phyloP scores from a whole-genome alignment of 805 yeast genomes.

The Cyberlindnera maritima region DNA sequence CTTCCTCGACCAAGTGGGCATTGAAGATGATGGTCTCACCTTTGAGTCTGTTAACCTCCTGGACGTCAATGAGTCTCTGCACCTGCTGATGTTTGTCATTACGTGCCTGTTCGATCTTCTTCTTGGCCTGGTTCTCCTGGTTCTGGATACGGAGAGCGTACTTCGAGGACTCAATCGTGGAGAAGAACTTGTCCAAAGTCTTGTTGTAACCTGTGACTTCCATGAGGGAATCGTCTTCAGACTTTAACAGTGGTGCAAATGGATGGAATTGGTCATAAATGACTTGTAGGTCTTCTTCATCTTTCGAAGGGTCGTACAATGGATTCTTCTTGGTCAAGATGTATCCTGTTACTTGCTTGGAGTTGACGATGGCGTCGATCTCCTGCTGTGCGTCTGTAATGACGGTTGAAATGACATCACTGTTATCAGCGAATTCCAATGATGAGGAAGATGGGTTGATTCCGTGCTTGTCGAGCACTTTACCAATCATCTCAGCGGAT shows the following conservation, averaged over 20 bases:
- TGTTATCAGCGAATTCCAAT: constrained; percentile 27
- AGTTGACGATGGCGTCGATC: constrained; percentile 36
- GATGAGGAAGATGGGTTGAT: constrained; percentile 45
- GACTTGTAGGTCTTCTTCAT: constrained; percentile 42
- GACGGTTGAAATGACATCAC: constrained; percentile 36
- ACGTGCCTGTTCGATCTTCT: constrained; percentile 70
- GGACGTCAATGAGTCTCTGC: constrained; percentile 59
- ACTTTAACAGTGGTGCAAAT: constrained; percentile 48
- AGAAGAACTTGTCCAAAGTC: constrained; percentile 80
- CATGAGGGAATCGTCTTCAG: constrained; percentile 36
- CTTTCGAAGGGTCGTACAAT: constrained; percentile 40
- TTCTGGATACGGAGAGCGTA: constrained; percentile 71
- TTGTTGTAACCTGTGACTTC: constrained; percentile 67
- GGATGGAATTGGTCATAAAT: constrained; percentile 71
- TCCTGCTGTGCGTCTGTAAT: constrained; percentile 46
- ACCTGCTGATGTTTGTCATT: constrained; percentile 71
- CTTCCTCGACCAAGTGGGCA: constrained; percentile 69
- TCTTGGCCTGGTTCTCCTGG: constrained; percentile 72
- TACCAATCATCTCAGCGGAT: constrained; percentile 75
- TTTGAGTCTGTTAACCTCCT: constrained; percentile 57
- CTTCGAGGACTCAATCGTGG: constrained; percentile 80
- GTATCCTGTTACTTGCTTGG: constrained; percentile 49
- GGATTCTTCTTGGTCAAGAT: constrained; percentile 63
- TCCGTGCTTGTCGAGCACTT: constrained; percentile 43
- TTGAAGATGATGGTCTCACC: constrained; percentile 72